Conservation (phyloP, 2,329 filamentous ascomycete genomes). For the Zalaria obscura region DNA sequence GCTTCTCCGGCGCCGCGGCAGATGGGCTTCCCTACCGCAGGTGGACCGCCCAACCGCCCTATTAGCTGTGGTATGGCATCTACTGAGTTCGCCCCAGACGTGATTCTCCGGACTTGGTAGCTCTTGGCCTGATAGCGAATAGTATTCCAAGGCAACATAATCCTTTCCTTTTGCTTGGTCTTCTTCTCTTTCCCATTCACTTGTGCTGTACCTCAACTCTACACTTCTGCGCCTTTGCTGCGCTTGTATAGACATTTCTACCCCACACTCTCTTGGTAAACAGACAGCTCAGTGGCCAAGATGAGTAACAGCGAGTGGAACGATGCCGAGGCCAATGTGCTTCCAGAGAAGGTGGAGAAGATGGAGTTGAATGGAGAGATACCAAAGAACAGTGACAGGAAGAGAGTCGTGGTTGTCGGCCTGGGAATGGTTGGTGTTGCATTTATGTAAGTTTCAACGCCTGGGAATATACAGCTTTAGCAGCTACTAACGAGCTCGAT, state of each 20-base stretch:
- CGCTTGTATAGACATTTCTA: not conserved
- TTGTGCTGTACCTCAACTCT: not conserved
- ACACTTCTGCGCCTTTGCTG: constrained; percentile 1
- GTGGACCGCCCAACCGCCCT: too few relatives aligned
- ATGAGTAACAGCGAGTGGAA: constrained; percentile 33
- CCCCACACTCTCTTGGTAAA: not conserved
- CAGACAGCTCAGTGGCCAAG: constrained; percentile 2
- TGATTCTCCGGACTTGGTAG: not conserved
- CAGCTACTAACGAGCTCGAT: constrained; percentile 4
- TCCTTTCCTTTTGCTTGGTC: not conserved
- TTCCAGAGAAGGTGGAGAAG: constrained; percentile 28
- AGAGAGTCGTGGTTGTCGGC: constrained; percentile 68
- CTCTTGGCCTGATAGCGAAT: not conserved
- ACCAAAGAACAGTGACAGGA: constrained; percentile 29
- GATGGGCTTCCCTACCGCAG: too few relatives aligned
- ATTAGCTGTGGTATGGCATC: too few relatives aligned
- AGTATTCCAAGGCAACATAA: not conserved
- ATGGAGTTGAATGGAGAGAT: constrained; percentile 19
- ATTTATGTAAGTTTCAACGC: constrained; percentile 52
- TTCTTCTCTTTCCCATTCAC: constrained; percentile 1
- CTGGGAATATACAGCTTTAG: not conserved
- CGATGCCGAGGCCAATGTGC: constrained; percentile 29
- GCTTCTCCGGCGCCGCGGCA: too few relatives aligned
- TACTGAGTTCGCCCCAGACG: too few relatives aligned
- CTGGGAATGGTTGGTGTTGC: constrained; percentile 85